These are phyloP conservation scores for Colletotrichum sp. DNA, from an alignment of 2,329 filamentous ascomycete species.

Conservation along the genomic window DNA sequence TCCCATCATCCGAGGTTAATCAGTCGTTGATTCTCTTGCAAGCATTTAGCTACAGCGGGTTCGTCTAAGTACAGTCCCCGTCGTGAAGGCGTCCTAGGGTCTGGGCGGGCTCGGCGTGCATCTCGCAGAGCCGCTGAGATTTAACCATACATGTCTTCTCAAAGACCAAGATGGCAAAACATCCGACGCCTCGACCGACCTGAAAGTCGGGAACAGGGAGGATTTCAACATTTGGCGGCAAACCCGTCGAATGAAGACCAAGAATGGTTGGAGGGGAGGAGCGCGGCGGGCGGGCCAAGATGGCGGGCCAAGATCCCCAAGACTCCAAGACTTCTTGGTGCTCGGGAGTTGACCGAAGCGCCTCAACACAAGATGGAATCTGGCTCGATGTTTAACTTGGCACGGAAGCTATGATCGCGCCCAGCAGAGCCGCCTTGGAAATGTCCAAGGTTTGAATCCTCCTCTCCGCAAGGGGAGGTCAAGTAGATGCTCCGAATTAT, in stretches of 20 bases:
- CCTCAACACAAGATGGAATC: not conserved
- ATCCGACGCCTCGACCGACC: not conserved
- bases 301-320: conserved; percentile 1
- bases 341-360: conserved; percentile 3
- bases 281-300: not conserved
- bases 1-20: not conserved
- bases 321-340: conserved; percentile 4
- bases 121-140: not conserved
- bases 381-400: conserved; percentile 1
- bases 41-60: not conserved
- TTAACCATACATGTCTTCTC: not conserved
- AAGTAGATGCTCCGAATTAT: not conserved
- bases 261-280: not conserved
- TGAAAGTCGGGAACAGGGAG: not conserved
- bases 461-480: not conserved
- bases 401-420: not conserved
- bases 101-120: not conserved
- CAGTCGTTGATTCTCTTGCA: not conserved
- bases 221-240: not conserved
- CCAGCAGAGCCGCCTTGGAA: conserved; percentile 2
- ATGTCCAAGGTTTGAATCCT: not conserved
- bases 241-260: not conserved
- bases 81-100: not conserved
- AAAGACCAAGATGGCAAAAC: not conserved
- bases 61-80: not conserved